phyloP scores from a whole-genome alignment of 2,329 filamentous ascomycete species.

The Botrytis pseudocinerea region DNA sequence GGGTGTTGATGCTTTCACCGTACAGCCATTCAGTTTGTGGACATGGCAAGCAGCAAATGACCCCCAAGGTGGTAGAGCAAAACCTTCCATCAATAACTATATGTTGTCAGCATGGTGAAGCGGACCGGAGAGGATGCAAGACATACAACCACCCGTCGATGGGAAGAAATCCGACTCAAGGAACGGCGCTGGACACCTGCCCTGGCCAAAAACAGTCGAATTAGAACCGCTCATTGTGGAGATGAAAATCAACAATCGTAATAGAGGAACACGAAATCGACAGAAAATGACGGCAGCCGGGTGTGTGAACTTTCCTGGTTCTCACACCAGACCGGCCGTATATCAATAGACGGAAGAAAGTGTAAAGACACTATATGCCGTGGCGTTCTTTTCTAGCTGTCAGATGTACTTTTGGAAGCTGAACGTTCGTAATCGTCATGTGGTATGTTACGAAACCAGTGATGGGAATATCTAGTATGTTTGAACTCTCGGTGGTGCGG shows the following conservation, averaged over 20 bases:
- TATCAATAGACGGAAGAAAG: conserved; percentile 11
- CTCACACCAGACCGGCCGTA: background rate
- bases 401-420: conserved; percentile 2
- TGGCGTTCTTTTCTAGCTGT: conserved; percentile 5
- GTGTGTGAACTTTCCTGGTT: conserved; percentile 1
- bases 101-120: background rate
- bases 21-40: conserved; percentile 79
- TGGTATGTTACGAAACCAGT: conserved; percentile 14
- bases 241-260: background rate
- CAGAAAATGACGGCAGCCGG: conserved; percentile 14
- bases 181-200: conserved; percentile 66
- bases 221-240: conserved; percentile 25
- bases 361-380: background rate
- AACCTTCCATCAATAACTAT: conserved; percentile 57
- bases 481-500: conserved; percentile 29
- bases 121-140: background rate
- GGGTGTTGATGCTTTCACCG: conserved; percentile 56
- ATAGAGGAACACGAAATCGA: conserved; percentile 4
- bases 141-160: conserved; percentile 64
- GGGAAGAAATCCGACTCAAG: conserved; percentile 63
- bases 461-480: conserved; percentile 2
- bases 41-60: conserved; percentile 85
- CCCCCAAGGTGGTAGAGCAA: conserved; percentile 53
- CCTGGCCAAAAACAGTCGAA: conserved; percentile 22
- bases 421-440: conserved; percentile 7